Evolutionary conservation across 495 filamentous ascomycete genomes (phyloP).

Genomic region (Choiromyces venosus): DNA sequence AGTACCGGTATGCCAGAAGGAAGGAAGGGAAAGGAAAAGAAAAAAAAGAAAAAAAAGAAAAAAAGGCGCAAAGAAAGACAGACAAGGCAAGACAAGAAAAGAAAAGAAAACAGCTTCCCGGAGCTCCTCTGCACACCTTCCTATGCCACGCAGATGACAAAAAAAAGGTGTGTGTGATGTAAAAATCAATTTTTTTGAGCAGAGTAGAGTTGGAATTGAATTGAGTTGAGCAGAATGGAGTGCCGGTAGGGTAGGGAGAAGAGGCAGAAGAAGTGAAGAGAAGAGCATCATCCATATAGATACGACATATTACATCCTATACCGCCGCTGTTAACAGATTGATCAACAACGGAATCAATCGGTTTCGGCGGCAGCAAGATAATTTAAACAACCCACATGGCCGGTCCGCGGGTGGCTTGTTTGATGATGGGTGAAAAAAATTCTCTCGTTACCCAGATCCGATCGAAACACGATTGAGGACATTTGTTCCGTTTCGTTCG

Average conservation of each 20-base stretch:
- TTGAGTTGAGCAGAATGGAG: too few species aligned
- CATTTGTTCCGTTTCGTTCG: neutral
- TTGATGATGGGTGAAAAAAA: too few species aligned
- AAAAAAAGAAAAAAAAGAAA: too few species aligned
- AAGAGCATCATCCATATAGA: neutral
- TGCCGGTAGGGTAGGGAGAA: neutral
- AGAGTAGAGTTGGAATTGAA: too few species aligned
- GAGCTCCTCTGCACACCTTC: neutral
- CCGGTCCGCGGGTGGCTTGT: neutral
- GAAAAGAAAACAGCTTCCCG: neutral
- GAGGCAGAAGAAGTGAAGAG: too few species aligned
- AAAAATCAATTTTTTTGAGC: neutral
- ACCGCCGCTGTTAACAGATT: too few species aligned
- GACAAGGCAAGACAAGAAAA: neutral
- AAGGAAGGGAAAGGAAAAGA: neutral
- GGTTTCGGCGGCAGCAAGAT: neutral
- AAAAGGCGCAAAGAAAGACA: neutral
- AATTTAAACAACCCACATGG: neutral
- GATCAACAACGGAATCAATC: neutral
- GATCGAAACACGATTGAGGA: neutral
- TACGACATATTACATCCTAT: too few species aligned
- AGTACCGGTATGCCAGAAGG: too few species aligned
- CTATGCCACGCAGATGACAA: neutral
- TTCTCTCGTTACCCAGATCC: neutral
- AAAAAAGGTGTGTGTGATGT: neutral